Evolutionary conservation across 1,284 basidiomycete genomes (phyloP).

Genomic region (Tilletia caries): DNA sequence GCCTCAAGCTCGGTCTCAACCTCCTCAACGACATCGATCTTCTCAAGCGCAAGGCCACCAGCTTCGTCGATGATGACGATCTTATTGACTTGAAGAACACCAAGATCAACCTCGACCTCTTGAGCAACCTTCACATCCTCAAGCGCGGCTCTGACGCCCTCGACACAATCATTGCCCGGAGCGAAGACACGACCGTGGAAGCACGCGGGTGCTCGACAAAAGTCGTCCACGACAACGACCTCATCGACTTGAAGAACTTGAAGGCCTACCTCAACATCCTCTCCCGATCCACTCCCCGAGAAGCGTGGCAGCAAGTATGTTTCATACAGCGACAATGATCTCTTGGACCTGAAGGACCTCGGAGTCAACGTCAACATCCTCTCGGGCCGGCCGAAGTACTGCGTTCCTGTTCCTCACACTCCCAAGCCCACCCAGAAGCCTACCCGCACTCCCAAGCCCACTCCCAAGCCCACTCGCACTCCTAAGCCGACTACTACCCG

Average conservation of each 20-base stretch:
- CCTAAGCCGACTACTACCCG: not conserved
- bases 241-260: not conserved
- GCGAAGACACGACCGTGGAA: not conserved
- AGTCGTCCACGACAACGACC: not conserved
- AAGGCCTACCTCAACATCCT: slow-evolving; percentile 9
- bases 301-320: not conserved
- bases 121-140: not conserved
- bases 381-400: not conserved
- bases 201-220: not conserved
- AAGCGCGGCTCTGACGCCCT: not conserved
- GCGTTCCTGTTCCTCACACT: slow-evolving; percentile 1
- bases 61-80: not conserved
- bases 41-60: not conserved
- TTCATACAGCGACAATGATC: not conserved
- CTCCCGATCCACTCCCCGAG: not conserved
- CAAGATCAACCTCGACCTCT: not conserved
- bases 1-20: not conserved
- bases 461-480: not conserved
- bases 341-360: not conserved
- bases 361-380: slow-evolving; percentile 10
- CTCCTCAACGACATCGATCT: not conserved
- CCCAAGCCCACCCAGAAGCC: slow-evolving; percentile 10
- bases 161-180: not conserved
- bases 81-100: not conserved
- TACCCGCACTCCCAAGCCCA: not conserved